Percentiles rank a stretch among this genome's conserved stretches.
These are phyloP conservation scores for Claviceps citrina DNA, from an alignment of 2,329 filamentous ascomycete species.

Conservation along the genomic window DNA sequence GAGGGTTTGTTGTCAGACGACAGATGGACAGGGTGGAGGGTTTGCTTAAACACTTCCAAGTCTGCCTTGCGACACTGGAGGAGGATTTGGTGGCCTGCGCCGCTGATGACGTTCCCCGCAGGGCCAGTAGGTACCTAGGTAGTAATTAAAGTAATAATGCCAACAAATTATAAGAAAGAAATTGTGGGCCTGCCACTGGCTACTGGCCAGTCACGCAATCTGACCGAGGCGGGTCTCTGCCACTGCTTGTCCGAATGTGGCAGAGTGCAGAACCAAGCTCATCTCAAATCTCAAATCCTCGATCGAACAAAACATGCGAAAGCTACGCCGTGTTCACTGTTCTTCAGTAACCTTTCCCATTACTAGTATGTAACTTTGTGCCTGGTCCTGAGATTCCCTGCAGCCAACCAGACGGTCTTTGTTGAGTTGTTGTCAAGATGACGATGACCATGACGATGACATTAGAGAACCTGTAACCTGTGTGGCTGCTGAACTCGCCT, in stretches of 20 bases:
- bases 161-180: no score
- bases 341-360: background rate
- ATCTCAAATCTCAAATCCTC: background rate
- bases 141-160: no score
- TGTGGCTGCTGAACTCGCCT: background rate
- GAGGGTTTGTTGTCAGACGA: background rate
- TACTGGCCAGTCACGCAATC: no score
- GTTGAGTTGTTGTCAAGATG: no score
- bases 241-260: background rate
- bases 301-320: background rate
- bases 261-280: no score
- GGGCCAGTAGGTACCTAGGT: no score
- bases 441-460: background rate
- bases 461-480: background rate
- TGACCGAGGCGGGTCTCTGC: background rate
- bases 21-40: background rate
- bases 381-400: background rate
- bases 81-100: constrained; percentile 6
- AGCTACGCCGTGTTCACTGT: background rate
- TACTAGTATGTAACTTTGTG: background rate
- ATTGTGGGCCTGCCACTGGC: no score
- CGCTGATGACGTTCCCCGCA: constrained; percentile 25
- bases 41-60: background rate
- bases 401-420: background rate
- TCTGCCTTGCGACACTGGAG: constrained; percentile 1